Percentiles rank a stretch among this genome's conserved stretches.
Conservation (phyloP, 2,329 filamentous ascomycete genomes). For the Diaporthe sp. region DNA sequence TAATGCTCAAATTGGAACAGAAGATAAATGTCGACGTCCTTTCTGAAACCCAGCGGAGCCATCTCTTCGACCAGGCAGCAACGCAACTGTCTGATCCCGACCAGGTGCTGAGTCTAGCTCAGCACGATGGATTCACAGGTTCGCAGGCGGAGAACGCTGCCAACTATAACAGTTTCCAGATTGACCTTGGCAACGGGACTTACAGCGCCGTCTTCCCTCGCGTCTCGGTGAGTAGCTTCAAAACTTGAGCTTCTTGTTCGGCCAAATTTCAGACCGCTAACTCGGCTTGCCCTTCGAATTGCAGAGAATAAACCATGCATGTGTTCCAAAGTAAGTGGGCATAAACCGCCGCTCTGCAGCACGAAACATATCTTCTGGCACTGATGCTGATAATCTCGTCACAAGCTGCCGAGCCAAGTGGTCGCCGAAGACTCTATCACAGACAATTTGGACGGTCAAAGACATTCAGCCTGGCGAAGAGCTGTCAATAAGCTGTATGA, state of each 20-base stretch:
- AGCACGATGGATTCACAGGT: conserved; percentile 2
- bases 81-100: conserved; percentile 1
- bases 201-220: conserved; percentile 13
- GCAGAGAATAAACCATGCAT: conserved; percentile 13
- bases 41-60: neutral
- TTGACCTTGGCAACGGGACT: neutral
- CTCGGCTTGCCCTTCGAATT: neutral
- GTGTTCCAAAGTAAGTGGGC: conserved; percentile 8
- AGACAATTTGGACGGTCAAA: conserved; percentile 13
- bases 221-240: neutral
- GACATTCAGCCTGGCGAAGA: conserved; percentile 14
- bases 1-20: conserved; percentile 13
- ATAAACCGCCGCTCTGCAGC: neutral
- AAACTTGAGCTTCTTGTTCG: too few relatives aligned
- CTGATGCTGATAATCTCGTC: neutral
- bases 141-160: conserved; percentile 23
- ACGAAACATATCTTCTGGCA: neutral
- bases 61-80: neutral
- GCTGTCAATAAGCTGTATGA: conserved; percentile 7
- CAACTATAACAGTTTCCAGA: conserved; percentile 20
- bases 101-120: neutral
- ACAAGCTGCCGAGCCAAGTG: conserved; percentile 21
- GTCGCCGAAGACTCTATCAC: neutral
- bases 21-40: neutral
- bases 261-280: too few relatives aligned